Base-by-base conservation (phyloP, 805 yeast species). In the Ogataea paradorogensis region DNA sequence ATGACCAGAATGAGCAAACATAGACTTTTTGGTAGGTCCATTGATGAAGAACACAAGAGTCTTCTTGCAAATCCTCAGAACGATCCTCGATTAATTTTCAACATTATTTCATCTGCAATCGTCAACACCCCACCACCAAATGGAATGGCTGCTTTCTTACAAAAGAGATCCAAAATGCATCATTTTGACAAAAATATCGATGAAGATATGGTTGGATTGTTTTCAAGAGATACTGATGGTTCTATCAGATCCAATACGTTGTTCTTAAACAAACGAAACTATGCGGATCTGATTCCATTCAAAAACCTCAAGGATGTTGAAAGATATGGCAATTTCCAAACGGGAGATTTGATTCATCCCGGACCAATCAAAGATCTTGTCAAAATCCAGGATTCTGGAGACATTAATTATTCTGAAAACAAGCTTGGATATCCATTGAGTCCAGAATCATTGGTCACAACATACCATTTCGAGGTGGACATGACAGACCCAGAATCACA, bases 111-210 rank as follows among this genome's bases (percentile, higher is more conserved):
- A 7, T 86, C 96, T 13, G 98, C 98, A 3, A 88, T 91, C 42
- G 80, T 84, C 21, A 91, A 91, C 60, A 80, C 93, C 0, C 96
- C 99, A 9, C 98, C 98, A 2, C 96, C 97, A 1, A 77, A 80
- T 56, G 81, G 82, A 6, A 84, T 91, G 84, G 93, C 95, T 0
- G 64, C 67, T 5, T 67, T 91, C 47, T 66, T 91, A 50, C 73
- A 84, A 60, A 78, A 71, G 51, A 70, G 96, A 51, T 72, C 85
- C 10, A 73, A 71, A 38, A 66, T 76, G 15, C 97, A 90, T 61
- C 80, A 74, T 46, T 82, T 81, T 50, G 84, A 76, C 54, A 60
- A 53, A 28, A 59, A 69, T 27, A 80, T 90, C 4, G 85, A 79
- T 48, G 97, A 91, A 59, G 93, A 88, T 52, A 73, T 84, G 57